Evolutionary conservation across 176 grass and related monocot species (phyloP), one percentile per base, ranked within the genome.

Genomic region (Oryza brachyantha): DNA sequence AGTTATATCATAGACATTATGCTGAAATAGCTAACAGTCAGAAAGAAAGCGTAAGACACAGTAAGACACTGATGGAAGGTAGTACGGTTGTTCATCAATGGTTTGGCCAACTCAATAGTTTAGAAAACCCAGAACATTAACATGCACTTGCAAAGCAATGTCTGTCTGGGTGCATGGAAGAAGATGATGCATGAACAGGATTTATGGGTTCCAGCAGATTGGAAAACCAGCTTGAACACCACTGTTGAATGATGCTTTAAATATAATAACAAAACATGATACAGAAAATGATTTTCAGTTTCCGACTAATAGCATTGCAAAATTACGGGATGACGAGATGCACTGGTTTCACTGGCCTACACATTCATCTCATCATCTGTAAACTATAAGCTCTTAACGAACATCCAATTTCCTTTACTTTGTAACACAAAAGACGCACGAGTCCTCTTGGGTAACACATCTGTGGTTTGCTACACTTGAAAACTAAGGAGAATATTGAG

Each of bases 1-100:
- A 80, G 36, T 71, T 72, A 85, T 10, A 88, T 68, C 52, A n/a
- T 78, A 74, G 75, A 70, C n/a, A 10, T 73, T 35, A 80, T 76
- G 67, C 26, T 79, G 29, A 50, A 78, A 74, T 57, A 73, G 43
- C 10, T 55, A 79, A 58, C 48, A 86, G 25, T 63, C 40, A 14
- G 24, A 43, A 76, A 81, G 17, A 64, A 83, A 58, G 65, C 31
- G 38, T 63, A 79, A 61, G 40, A 74, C 32, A 25, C 22, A 31
- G 7, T n/a, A 61, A 1, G 43, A 19, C 0, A 21, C 16, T 66
- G 43, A 83, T 74, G 69, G 28, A 72, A 73, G 25, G 3, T 10
- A 55, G 19, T 55, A 55, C n/a, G 17, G 46, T n/a, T n/a, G 19
- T n/a, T n/a, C 50, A 54, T 54, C 5, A 54, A 54, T 54, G 52